Evolutionary conservation across 2,329 filamentous ascomycete species (phyloP).

Genomic region (Camptophora hylomeconis): DNA sequence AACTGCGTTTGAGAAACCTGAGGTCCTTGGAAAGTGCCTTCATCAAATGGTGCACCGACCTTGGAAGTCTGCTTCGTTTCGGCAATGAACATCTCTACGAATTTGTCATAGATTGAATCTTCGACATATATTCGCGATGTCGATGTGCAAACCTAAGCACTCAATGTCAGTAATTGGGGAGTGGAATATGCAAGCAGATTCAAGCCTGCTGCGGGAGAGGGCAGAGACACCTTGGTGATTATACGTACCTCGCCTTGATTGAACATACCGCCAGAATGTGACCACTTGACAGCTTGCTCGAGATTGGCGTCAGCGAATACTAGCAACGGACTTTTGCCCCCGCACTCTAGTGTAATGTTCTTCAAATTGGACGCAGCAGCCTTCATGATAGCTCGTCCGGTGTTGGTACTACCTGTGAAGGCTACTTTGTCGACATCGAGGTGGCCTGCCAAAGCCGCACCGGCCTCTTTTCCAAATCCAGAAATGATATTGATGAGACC

Average conservation of each 20-base stretch:
- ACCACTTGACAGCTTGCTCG: constrained; percentile 57
- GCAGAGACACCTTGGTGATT: constrained; percentile 47
- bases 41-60: constrained; percentile 58
- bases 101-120: constrained; percentile 46
- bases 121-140: constrained; percentile 56
- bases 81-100: constrained; percentile 49
- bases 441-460: constrained; percentile 23
- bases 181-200: no score
- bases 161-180: no score
- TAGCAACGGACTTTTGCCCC: constrained; percentile 52
- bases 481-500: constrained; percentile 26
- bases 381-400: constrained; percentile 27
- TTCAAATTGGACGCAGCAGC: constrained; percentile 32
- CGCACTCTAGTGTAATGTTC: constrained; percentile 50
- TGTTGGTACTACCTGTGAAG: constrained; percentile 25
- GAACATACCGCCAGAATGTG: constrained; percentile 44
- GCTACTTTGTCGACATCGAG: constrained; percentile 27
- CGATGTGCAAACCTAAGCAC: constrained; percentile 53
- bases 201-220: no score
- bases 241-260: constrained; percentile 32
- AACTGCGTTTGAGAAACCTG: constrained; percentile 60
- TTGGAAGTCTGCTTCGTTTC: constrained; percentile 43
- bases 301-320: constrained; percentile 54
- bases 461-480: constrained; percentile 19
- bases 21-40: constrained; percentile 60